Percentiles rank a stretch among this genome's conserved stretches.
phyloP scores from a whole-genome alignment of 1,139 yeast species.

The Debaryomyces singareniensis region DNA sequence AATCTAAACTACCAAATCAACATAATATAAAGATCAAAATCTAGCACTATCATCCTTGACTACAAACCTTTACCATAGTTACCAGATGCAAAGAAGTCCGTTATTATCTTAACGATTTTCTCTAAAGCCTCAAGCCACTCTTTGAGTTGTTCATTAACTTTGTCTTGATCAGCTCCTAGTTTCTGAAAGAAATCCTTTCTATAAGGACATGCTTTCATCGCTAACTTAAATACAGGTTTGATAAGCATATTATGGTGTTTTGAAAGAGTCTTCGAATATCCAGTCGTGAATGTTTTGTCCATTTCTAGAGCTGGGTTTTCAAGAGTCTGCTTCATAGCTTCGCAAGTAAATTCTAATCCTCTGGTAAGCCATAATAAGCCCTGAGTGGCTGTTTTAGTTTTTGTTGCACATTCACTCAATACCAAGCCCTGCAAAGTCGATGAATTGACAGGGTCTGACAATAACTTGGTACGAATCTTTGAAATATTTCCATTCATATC shows the following conservation, averaged over 20 bases:
- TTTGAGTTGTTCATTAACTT: conserved; percentile 57
- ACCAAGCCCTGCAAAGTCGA: conserved; percentile 73
- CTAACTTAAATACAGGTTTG: conserved; percentile 83
- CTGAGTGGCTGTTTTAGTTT: conserved; percentile 79
- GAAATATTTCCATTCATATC: conserved; percentile 85
- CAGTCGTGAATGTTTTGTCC: conserved; percentile 72
- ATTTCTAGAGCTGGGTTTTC: conserved; percentile 58
- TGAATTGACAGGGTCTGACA: conserved; percentile 57
- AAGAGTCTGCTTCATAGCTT: conserved; percentile 77
- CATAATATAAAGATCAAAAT: too few species aligned
- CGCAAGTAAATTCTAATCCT: conserved; percentile 85
- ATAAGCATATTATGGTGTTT: conserved; percentile 78
- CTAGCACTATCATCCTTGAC: too few species aligned
- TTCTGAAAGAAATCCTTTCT: conserved; percentile 79
- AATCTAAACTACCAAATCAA: too few species aligned
- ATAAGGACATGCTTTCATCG: conserved; percentile 95
- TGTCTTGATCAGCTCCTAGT: conserved; percentile 65
- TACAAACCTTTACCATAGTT: conserved; percentile 87
- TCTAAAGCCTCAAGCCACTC: conserved; percentile 77
- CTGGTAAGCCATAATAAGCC: conserved; percentile 84
- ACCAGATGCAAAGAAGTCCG: conserved; percentile 71
- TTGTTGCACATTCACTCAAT: conserved; percentile 58
- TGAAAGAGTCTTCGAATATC: conserved; percentile 72
- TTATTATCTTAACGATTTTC: conserved; percentile 62
- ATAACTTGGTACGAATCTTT: conserved; percentile 63